Evolutionary conservation across 2,329 filamentous ascomycete species (phyloP), one percentile per base, ranked within the genome.

Genomic region (Ophiostoma tasmaniense): DNA sequence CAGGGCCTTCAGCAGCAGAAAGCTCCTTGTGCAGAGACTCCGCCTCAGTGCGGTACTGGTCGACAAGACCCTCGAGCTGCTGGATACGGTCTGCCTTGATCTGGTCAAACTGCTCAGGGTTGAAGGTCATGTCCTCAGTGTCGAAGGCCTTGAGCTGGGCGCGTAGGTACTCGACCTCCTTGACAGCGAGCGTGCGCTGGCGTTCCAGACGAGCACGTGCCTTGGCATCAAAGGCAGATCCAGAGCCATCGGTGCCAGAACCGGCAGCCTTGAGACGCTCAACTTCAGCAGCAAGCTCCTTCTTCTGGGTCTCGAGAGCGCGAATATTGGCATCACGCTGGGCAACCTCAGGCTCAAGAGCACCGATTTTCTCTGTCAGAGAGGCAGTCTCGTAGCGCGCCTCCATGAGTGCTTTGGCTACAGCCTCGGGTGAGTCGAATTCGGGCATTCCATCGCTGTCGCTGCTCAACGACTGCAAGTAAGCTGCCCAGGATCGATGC

Each of bases 91-190:
- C 84, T 0, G 84, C 81, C 72, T 93, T 94, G 25, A 87, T 84
- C 73, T 90, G 86, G 74, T 99, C 92, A 68, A 90, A 89, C 61
- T 86, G 88, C 42, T 92, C 91, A 0, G 91, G 87, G 68, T 94
- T 88, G 80, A 97, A 90, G 0, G 93, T 93, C 67, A 88, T 87
- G 74, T 98, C 93, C 78, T 99, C 95, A 0, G 87, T 86, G 75
- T 98, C 92, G 71, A 96, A 90, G 0, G 91, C 90, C 79, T 93
- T 93, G 68, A 98, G 84, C 78, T 99, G 95, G 0, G 92, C 94
- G 28, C 95, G 90, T 7, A 99, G 84, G 76, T 96, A 97, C 73
- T 97, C 93, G 0, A 95, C 92, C 77, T 99, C 96, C 76, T 97
- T 97, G 30, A 92, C 84, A 0, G 93, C 92, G 8, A 99, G 84